Base-by-base conservation (phyloP, 495 filamentous ascomycete species). In the Aspergillus sclerotiicarbonarius region DNA sequence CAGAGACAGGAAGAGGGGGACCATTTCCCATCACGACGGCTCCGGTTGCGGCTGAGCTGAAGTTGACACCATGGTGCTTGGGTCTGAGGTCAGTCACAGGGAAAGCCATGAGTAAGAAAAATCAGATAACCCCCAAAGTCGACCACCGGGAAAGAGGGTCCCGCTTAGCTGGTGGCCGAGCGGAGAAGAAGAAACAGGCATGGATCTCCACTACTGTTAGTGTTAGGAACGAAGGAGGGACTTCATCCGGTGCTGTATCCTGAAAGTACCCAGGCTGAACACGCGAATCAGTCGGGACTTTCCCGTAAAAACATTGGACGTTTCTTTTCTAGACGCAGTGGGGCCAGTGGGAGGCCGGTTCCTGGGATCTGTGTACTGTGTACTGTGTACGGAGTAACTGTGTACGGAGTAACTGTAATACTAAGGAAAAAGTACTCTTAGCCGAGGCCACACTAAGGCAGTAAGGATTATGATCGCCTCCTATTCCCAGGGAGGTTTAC, bases 21-120 rank as follows among this genome's bases (percentile, higher is more conserved):
- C n/a, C 16, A 58, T 21, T 44, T 51, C 19, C 35, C 48, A 58
- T 58, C 13, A 39, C 46, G 33, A 47, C 25, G 37, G 49, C 56
- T 58, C 56, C 56, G 56, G 56, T 58, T 58, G 43, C 56, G 56
- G 56, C 56, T n/a, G 21, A 41, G 52, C 33, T 41, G 16, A 30
- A 33, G 43, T 57, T 35, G 37, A 52, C 25, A 29, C 56, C 55
- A 58, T 57, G 47, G 48, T 10, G 8, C 30, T 13, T 25, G 21
- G 37, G 41, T 8, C 8, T 29, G 54, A 51, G 13, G 16, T 25
- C 25, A 25, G 25, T 25, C 25, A 25, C 25, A 2, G 25, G 25
- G 25, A 25, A 25, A 25, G 25, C 25, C 37, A 41, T 41, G 37
- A 41, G 13, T 41, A 13, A n/a, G 37, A 41, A n/a, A 41, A 41